phyloP scores from a whole-genome alignment of 2,329 filamentous ascomycete genomes.

The Ophiostoma triangulosporum region DNA sequence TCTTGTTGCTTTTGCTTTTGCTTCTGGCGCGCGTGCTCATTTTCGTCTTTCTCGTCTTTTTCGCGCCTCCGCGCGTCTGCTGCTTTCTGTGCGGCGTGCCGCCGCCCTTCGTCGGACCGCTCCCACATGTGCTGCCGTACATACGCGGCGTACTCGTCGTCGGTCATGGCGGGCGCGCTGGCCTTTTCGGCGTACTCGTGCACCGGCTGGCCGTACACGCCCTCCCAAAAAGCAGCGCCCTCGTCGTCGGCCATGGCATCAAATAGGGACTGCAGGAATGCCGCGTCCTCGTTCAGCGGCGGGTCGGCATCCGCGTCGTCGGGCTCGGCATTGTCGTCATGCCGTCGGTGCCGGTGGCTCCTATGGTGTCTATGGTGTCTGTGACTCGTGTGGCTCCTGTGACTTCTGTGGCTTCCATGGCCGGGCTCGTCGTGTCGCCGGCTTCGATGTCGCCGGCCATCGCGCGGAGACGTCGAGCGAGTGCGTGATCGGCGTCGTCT shows the following conservation, averaged over 20 bases:
- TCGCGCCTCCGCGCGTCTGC: conserved; percentile 44
- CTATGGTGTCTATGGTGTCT: not conserved
- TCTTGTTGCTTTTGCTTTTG: no score
- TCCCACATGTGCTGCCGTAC: conserved; percentile 92
- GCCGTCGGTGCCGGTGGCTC: not conserved
- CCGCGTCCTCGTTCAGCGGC: conserved; percentile 51
- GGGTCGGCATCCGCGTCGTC: conserved; percentile 31
- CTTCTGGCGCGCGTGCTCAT: conserved; percentile 32
- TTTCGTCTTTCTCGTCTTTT: conserved; percentile 22
- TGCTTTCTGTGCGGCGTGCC: conserved; percentile 43
- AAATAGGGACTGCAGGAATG: conserved; percentile 89
- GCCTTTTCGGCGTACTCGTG: conserved; percentile 30
- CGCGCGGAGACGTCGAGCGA: not conserved
- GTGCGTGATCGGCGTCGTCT: not conserved
- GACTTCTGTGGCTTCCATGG: not conserved
- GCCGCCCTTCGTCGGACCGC: conserved; percentile 70
- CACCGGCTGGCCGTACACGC: conserved; percentile 90
- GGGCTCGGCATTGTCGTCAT: not conserved
- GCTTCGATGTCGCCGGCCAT: not conserved
- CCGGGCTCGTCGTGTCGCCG: not conserved
- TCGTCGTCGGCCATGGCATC: conserved; percentile 96
- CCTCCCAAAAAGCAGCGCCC: conserved; percentile 88
- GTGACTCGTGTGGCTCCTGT: not conserved
- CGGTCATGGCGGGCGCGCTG: conserved; percentile 65
- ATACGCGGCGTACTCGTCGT: conserved; percentile 81